Evolutionary conservation across 495 filamentous ascomycete genomes (phyloP).

Genomic region (Jackrogersella multiformis): DNA sequence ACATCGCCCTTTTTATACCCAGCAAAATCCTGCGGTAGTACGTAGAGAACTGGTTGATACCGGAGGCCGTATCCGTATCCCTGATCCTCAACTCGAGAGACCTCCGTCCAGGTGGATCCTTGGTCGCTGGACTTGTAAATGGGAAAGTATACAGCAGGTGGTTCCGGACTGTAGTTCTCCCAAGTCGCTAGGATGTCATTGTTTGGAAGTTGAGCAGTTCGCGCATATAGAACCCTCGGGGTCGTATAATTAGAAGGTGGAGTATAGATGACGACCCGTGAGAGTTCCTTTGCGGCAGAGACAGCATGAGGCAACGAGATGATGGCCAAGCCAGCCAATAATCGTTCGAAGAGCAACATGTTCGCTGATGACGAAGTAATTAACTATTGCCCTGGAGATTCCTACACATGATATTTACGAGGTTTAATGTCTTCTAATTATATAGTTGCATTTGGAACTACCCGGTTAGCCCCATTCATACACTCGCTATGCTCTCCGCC

Average conservation of each 20-base stretch:
- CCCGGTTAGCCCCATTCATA: constrained; percentile 23
- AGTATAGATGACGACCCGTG: constrained; percentile 24
- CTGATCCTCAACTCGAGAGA: constrained; percentile 68
- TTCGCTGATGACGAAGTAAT: neutral
- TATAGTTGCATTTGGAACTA: constrained; percentile 22
- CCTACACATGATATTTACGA: constrained; percentile 4
- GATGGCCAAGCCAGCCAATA: constrained; percentile 26
- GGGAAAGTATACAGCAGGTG: constrained; percentile 68
- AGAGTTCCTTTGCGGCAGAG: constrained; percentile 21
- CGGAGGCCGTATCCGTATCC: constrained; percentile 71
- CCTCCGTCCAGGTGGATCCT: constrained; percentile 69
- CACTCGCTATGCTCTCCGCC: constrained; percentile 32
- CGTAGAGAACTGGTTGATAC: constrained; percentile 74
- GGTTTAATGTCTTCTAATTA: constrained; percentile 6
- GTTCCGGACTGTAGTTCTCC: constrained; percentile 68
- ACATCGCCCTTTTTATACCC: constrained; percentile 67
- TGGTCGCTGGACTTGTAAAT: constrained; percentile 70
- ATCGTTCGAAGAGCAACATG: constrained; percentile 22
- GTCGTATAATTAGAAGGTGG: constrained; percentile 39
- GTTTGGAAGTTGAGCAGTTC: constrained; percentile 58
- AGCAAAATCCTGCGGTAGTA: constrained; percentile 65
- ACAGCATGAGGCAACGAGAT: neutral
- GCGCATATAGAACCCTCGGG: constrained; percentile 62
- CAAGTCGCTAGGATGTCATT: constrained; percentile 70
- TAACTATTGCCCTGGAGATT: neutral